phyloP scores from a whole-genome alignment of 1,284 basidiomycete genomes.

The Exobasidium cylindrosporum region DNA sequence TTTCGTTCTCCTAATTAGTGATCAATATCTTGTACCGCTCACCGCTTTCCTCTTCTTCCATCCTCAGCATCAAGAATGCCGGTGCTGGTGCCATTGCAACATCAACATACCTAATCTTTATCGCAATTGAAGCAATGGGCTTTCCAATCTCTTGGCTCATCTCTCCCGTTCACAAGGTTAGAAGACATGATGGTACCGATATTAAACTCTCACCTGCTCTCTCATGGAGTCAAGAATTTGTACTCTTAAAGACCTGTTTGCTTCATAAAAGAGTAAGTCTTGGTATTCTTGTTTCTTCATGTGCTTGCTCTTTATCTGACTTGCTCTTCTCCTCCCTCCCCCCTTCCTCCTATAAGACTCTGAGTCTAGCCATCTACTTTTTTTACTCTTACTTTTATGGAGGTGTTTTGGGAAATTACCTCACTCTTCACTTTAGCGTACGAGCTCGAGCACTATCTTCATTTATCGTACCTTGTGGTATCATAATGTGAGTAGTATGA shows the following conservation, averaged over 20 bases:
- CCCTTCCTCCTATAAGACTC: constrained; percentile 6
- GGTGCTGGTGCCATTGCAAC: constrained; percentile 30
- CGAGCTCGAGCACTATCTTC: constrained; percentile 39
- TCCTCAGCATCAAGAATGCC: constrained; percentile 17
- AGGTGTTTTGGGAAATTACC: constrained; percentile 30
- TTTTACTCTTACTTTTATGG: constrained; percentile 24
- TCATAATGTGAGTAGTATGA: constrained; percentile 28
- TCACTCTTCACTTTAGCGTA: constrained; percentile 43
- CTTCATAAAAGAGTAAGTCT: background rate
- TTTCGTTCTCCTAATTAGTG: too few species aligned
- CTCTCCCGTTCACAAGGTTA: constrained; percentile 38
- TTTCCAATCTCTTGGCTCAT: constrained; percentile 36
- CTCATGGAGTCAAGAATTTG: constrained; percentile 29
- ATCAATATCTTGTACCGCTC: too few species aligned
- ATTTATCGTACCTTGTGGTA: constrained; percentile 36
- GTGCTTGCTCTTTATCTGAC: background rate
- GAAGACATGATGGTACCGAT: constrained; percentile 35
- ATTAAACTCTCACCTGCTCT: constrained; percentile 26
- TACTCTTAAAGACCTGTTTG: background rate
- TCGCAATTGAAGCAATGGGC: constrained; percentile 42
- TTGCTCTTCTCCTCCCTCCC: background rate
- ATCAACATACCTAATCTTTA: constrained; percentile 45
- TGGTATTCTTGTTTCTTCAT: too few species aligned
- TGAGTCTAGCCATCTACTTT: constrained; percentile 15
- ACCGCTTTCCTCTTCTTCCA: background rate